These are phyloP conservation scores for Vigna radiata DNA, from an alignment of 306 rosid genomes.

Conservation along the genomic window DNA sequence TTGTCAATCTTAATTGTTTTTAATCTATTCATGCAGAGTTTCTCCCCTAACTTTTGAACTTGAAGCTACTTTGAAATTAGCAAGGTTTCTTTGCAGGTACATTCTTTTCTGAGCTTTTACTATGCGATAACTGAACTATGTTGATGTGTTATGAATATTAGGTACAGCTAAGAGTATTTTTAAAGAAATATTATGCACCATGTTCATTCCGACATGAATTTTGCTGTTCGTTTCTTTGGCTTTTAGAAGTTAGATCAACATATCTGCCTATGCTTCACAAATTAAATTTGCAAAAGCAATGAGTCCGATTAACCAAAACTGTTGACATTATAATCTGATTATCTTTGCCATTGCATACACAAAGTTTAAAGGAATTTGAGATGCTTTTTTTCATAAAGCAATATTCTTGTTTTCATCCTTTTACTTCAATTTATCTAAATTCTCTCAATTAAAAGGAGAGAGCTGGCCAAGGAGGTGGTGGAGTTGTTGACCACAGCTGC, in stretches of 20 bases:
- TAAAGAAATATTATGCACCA: slow-evolving; percentile 20
- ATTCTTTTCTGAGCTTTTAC: slow-evolving; percentile 36
- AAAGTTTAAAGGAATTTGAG: slow-evolving; percentile 8
- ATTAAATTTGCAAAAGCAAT: slow-evolving; percentile 13
- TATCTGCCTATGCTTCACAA: slow-evolving; percentile 30
- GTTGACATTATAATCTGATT: slow-evolving; percentile 23
- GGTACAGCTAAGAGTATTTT: slow-evolving; percentile 13
- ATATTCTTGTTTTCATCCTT: slow-evolving; percentile 28
- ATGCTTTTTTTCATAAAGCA: slow-evolving; percentile 11
- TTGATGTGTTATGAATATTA: slow-evolving; percentile 29
- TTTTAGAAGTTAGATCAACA: slow-evolving; percentile 34
- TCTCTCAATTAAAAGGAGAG: slow-evolving; percentile 69
- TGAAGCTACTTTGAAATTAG: slow-evolving; percentile 95
- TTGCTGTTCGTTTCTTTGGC: slow-evolving; percentile 19
- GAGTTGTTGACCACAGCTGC: slow-evolving; percentile 92
- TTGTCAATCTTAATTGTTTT: slow-evolving; percentile 26
- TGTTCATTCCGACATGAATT: slow-evolving; percentile 12
- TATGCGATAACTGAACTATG: slow-evolving; percentile 20
- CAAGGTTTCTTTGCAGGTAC: slow-evolving; percentile 96
- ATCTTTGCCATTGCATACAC: slow-evolving; percentile 11
- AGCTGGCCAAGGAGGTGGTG: slow-evolving; percentile 90
- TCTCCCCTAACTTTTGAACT: slow-evolving; percentile 97
- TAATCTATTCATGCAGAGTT: slow-evolving; percentile 71
- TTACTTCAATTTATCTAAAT: slow-evolving; percentile 24
- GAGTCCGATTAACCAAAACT: slow-evolving; percentile 24